phyloP scores from a whole-genome alignment of 1,139 yeast species.

The Dujonia santamariae region DNA sequence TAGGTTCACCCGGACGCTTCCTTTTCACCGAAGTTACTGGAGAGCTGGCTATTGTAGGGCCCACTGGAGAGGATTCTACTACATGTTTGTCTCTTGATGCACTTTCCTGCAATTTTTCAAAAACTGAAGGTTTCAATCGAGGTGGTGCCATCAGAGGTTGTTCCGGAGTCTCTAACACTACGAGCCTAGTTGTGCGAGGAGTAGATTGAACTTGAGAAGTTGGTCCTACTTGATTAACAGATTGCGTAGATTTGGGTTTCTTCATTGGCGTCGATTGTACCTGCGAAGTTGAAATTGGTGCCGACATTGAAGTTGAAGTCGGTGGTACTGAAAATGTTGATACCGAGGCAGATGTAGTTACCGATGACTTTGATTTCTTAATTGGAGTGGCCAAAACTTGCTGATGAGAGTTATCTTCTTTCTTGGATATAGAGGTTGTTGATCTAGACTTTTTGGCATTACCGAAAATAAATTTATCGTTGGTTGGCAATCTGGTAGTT shows the following conservation, averaged over 20 bases:
- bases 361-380: no score
- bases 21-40: constrained; percentile 7
- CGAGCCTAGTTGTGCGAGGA: constrained; percentile 9
- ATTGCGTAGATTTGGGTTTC: neutral
- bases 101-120: constrained; percentile 3
- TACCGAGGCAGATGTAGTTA: no score
- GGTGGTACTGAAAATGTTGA: no score
- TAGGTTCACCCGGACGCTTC: constrained; percentile 35
- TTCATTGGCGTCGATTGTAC: constrained; percentile 1
- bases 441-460: constrained; percentile 22
- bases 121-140: neutral
- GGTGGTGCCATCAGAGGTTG: neutral
- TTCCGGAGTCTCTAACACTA: constrained; percentile 4
- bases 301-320: no score
- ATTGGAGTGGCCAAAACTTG: constrained; percentile 31
- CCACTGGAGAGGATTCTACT: constrained; percentile 1
- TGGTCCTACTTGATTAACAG: neutral
- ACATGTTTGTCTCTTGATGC: neutral
- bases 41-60: constrained; percentile 4
- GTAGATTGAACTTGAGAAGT: constrained; percentile 12
- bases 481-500: neutral
- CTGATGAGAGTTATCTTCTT: constrained; percentile 13
- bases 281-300: no score
- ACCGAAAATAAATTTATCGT: constrained; percentile 27
- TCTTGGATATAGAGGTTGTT: neutral